Conservation (phyloP, 2,329 filamentous ascomycete genomes). For the Penicillium sp. region DNA sequence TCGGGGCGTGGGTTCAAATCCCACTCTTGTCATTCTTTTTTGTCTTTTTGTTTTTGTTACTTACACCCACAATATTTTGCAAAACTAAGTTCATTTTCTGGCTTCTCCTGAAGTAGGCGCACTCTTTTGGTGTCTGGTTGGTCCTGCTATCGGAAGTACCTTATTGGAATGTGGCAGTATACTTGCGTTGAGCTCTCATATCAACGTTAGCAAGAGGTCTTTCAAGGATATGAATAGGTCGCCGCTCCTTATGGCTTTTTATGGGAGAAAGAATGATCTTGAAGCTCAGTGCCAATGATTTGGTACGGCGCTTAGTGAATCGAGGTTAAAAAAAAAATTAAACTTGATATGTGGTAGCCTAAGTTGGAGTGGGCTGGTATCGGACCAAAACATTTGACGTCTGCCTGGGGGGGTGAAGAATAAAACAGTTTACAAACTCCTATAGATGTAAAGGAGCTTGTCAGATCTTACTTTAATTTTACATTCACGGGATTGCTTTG, state of each 20-base stretch:
- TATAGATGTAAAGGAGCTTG: not conserved
- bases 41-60: not conserved
- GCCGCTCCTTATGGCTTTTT: not conserved
- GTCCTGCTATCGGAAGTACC: not conserved
- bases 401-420: not conserved
- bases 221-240: not conserved
- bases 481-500: not conserved
- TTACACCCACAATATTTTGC: not conserved
- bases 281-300: not conserved
- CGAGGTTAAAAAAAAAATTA: not conserved
- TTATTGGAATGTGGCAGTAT: not conserved
- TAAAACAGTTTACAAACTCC: not conserved
- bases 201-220: not conserved
- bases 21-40: constrained; percentile 20
- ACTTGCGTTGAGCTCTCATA: not conserved
- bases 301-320: not conserved
- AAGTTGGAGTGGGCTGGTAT: not conserved
- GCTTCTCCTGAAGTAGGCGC: not conserved
- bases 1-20: constrained; percentile 24
- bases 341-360: not conserved
- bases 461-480: not conserved
- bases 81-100: not conserved
- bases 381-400: not conserved
- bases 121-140: not conserved
- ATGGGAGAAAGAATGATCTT: not conserved